Evolutionary conservation across 2,329 filamentous ascomycete species (phyloP).

Genomic region (Rhinocladiella similis): DNA sequence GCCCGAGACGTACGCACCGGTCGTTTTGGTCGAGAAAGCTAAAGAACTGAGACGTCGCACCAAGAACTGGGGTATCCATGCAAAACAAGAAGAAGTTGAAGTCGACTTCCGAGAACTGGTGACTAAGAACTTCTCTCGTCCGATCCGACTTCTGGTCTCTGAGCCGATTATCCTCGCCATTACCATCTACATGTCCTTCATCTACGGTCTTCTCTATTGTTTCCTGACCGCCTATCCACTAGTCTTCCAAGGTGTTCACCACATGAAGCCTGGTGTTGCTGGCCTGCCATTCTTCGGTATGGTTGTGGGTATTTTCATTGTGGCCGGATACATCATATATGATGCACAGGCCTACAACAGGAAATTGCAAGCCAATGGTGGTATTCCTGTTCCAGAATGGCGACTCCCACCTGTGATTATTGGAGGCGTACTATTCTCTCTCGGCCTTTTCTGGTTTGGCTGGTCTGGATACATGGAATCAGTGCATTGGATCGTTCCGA

Average conservation of each 20-base stretch:
- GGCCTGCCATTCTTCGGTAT: constrained; percentile 85
- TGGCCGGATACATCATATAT: constrained; percentile 63
- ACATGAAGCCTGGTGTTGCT: constrained; percentile 66
- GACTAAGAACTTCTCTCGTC: constrained; percentile 54
- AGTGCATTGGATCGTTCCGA: constrained; percentile 44
- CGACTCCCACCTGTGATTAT: constrained; percentile 55
- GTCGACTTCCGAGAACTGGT: constrained; percentile 52
- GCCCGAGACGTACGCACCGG: constrained; percentile 59
- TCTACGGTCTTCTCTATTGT: constrained; percentile 31
- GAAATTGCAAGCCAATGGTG: constrained; percentile 67
- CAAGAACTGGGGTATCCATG: constrained; percentile 63
- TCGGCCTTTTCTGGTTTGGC: constrained; percentile 75
- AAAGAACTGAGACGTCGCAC: constrained; percentile 55
- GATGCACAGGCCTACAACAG: constrained; percentile 67
- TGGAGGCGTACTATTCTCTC: constrained; percentile 54
- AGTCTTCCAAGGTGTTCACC: constrained; percentile 56
- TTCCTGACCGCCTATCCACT: constrained; percentile 38
- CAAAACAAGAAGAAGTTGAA: constrained; percentile 57
- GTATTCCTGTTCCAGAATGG: constrained; percentile 59
- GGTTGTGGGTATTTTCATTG: constrained; percentile 70
- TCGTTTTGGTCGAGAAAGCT: constrained; percentile 59
- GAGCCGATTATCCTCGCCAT: constrained; percentile 46
- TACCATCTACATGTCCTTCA: constrained; percentile 41
- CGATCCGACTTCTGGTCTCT: constrained; percentile 43
- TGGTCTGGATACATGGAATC: constrained; percentile 61